Conservation (phyloP, 768 basidiomycete species). For the Daedaleopsis sinensis region DNA sequence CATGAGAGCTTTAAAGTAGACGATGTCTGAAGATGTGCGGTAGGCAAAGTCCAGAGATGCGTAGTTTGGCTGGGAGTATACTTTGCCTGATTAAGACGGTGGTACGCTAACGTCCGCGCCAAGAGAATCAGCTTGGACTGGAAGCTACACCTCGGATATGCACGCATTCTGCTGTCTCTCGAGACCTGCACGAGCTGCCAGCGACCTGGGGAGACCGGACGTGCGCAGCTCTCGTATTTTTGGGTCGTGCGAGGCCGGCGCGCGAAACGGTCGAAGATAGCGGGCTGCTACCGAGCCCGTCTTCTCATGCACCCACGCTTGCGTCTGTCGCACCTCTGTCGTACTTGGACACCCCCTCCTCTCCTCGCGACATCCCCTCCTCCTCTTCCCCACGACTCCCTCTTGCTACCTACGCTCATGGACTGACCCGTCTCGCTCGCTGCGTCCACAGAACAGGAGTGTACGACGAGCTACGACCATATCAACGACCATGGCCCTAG, state of each 20-base stretch:
- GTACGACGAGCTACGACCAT: background rate
- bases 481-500: background rate
- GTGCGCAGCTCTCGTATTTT: background rate
- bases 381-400: background rate
- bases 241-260: background rate
- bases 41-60: no score
- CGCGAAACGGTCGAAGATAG: background rate
- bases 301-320: constrained; percentile 18
- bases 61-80: no score
- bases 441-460: no score
- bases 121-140: no score
- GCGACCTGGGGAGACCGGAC: background rate
- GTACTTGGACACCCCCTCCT: constrained; percentile 2
- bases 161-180: no score
- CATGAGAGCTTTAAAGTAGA: no score
- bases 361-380: background rate
- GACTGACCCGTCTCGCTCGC: background rate
- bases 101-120: no score
- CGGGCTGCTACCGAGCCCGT: background rate
- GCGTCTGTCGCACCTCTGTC: background rate
- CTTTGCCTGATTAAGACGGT: no score
- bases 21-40: no score
- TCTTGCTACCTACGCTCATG: background rate
- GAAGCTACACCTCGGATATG: no score
- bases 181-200: background rate